phyloP scores from a whole-genome alignment of 164 flowering plant genomes.

The Dillenia suffruticosa region DNA sequence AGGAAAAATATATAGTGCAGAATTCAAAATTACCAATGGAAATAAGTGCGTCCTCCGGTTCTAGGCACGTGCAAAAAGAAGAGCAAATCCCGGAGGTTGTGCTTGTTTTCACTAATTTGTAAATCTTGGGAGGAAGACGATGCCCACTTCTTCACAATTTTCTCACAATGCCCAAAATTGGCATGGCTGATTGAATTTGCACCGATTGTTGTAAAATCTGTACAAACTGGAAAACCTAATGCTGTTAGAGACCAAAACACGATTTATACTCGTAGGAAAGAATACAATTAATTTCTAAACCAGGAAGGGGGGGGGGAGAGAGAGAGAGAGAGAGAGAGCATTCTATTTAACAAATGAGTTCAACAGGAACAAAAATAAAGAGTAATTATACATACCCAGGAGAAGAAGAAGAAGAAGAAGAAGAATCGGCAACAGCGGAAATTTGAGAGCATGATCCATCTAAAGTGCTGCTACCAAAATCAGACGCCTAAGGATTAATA shows the following conservation, averaged over 20 bases:
- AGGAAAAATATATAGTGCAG: neutral
- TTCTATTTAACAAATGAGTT: neutral
- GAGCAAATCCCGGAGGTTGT: slow-evolving; percentile 60
- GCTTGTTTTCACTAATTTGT: slow-evolving; percentile 51
- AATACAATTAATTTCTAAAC: neutral
- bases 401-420: slow-evolving; percentile 37
- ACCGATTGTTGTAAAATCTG: slow-evolving; percentile 25
- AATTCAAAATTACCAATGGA: slow-evolving; percentile 57
- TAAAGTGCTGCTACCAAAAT: neutral
- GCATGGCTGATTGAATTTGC: slow-evolving; percentile 24
- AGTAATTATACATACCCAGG: slow-evolving; percentile 25
- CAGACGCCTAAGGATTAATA: neutral
- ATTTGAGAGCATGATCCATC: slow-evolving; percentile 34
- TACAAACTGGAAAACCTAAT: neutral
- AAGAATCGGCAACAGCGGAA: slow-evolving; percentile 26
- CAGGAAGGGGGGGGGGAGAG: neutral
- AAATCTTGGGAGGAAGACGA: slow-evolving; percentile 44
- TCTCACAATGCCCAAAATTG: slow-evolving; percentile 60
- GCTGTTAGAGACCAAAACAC: neutral
- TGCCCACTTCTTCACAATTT: slow-evolving; percentile 68
- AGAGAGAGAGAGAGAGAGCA: neutral
- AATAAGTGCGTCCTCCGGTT: slow-evolving; percentile 94
- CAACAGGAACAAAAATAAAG: neutral
- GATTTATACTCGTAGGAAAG: neutral
- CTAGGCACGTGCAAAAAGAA: slow-evolving; percentile 97